Percentiles rank a stretch among this genome's conserved stretches.
These are phyloP conservation scores for Paramecium octaurelia DNA, from an alignment of 73 alveolate species.

Conservation along the genomic window DNA sequence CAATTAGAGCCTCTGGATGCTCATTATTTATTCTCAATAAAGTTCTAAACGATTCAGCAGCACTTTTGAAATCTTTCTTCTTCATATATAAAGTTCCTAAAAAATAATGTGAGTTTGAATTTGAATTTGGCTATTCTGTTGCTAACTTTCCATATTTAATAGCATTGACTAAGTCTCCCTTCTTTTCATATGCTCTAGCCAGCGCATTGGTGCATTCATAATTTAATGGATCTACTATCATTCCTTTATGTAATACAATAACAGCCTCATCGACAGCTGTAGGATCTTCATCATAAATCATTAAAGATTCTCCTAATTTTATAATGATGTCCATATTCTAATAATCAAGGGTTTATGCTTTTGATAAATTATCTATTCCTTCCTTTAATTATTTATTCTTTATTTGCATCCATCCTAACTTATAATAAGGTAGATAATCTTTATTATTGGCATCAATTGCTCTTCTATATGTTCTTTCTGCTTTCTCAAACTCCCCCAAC, in stretches of 20 bases:
- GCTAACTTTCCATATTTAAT: conserved; percentile 71
- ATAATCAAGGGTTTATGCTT: conserved; percentile 72
- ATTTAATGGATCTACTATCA: conserved; percentile 73
- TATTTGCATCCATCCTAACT: conserved; percentile 82
- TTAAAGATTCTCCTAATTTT: conserved; percentile 79
- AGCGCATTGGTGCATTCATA: conserved; percentile 81
- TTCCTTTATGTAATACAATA: conserved; percentile 67
- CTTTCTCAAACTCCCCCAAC: conserved; percentile 68
- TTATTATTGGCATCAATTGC: conserved; percentile 69
- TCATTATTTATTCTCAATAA: conserved; percentile 61
- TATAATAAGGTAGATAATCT: conserved; percentile 70
- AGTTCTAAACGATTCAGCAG: conserved; percentile 56
- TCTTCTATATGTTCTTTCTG: conserved; percentile 65
- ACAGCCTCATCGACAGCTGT: conserved; percentile 76
- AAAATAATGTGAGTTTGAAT: conserved; percentile 73
- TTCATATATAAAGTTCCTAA: conserved; percentile 82
- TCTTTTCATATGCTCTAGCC: conserved; percentile 83
- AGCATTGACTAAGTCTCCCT: conserved; percentile 77
- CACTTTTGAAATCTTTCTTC: conserved; percentile 75
- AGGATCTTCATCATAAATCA: conserved; percentile 46
- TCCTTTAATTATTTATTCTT: conserved; percentile 63
- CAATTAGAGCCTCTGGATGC: conserved; percentile 83
- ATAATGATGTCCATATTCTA: conserved; percentile 74
- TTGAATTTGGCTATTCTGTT: conserved; percentile 70
- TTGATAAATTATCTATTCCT: conserved; percentile 75